phyloP scores from a whole-genome alignment of 1,284 basidiomycete genomes.

The Vanrija pseudolonga region DNA sequence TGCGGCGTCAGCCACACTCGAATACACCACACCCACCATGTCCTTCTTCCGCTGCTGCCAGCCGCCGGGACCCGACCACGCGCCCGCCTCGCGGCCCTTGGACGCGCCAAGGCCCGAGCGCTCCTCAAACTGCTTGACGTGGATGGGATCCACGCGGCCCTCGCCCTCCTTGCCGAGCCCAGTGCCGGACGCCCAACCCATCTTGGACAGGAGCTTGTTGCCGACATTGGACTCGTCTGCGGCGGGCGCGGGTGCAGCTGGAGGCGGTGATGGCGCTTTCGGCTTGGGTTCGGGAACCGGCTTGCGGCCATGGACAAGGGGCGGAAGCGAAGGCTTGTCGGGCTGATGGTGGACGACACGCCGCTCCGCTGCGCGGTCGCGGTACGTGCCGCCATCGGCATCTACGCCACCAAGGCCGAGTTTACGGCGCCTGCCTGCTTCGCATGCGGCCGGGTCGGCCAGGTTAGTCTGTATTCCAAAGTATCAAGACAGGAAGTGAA shows the following conservation, averaged over 20 bases:
- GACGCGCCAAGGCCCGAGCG: slow-evolving; percentile 82
- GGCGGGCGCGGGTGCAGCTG: slow-evolving; percentile 62
- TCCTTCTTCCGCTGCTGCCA: slow-evolving; percentile 38
- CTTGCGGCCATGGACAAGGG: background rate
- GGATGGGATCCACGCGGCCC: slow-evolving; percentile 81
- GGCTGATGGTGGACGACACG: slow-evolving; percentile 85
- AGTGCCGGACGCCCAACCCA: slow-evolving; percentile 91
- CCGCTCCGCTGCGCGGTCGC: slow-evolving; percentile 85
- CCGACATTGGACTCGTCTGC: slow-evolving; percentile 78
- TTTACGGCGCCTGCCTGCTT: slow-evolving; percentile 70
- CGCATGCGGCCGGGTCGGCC: slow-evolving; percentile 64
- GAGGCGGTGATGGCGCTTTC: slow-evolving; percentile 20
- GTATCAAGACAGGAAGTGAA: slow-evolving; percentile 1
- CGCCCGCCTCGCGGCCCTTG: slow-evolving; percentile 77
- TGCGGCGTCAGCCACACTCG: slow-evolving; percentile 1
- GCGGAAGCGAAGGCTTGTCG: slow-evolving; percentile 69
- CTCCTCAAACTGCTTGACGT: slow-evolving; percentile 74
- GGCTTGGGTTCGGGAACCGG: background rate
- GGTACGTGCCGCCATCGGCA: slow-evolving; percentile 54
- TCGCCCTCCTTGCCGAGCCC: slow-evolving; percentile 75
- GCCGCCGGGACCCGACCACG: slow-evolving; percentile 56
- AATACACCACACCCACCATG: slow-evolving; percentile 24
- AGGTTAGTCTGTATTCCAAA: slow-evolving; percentile 66
- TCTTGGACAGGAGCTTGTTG: slow-evolving; percentile 86
- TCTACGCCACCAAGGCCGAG: slow-evolving; percentile 50